Base-by-base conservation (phyloP, 1,284 basidiomycete species). In the Porogramme epimiltina region DNA sequence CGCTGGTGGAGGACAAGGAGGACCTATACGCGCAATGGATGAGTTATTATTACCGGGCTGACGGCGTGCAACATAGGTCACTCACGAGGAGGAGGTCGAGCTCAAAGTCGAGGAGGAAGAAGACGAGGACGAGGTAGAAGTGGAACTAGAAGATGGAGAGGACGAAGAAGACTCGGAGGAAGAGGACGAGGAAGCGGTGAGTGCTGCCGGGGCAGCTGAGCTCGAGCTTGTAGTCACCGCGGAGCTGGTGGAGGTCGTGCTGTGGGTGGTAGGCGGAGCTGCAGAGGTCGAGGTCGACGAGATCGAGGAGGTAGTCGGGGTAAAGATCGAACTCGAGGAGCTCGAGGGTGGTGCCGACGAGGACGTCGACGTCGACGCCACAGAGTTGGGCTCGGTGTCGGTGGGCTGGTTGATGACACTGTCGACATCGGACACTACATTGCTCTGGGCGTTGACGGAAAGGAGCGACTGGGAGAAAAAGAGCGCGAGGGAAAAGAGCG, bases 401-500 rank as follows among this genome's bases (percentile, higher is more conserved):
- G 46, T 40, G n/a, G n/a, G n/a, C n/a, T n/a, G n/a, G n/a, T n/a
- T n/a, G n/a, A n/a, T n/a, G n/a, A n/a, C n/a, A n/a, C 54, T 40
- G 24, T 40, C 39, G 24, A 51, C 37, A 23, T 61, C 60, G 42
- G n/a, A n/a, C n/a, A n/a, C n/a, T n/a, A n/a, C n/a, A n/a, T n/a
- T n/a, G n/a, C n/a, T n/a, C n/a, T n/a, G n/a, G n/a, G 66, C 67
- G 49, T 61, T 56, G 38, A 60, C 60, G 41, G 62, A 52, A 53
- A 55, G 55, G 60, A 72, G 66, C 39, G 69, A 70, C 33, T 70
- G 66, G 61, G 65, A 57, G 52, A 52, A 62, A 62, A 71, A 56
- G 67, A 68, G 53, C 52, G 64, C 59, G 49, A 71, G 65, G 39
- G 62, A 66, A 72, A 71, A 44, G 69, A 72, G 47, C 49, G 70